These are phyloP conservation scores for Endotrypanum monterogeii DNA, from an alignment of 208 protist species.

Conservation along the genomic window DNA sequence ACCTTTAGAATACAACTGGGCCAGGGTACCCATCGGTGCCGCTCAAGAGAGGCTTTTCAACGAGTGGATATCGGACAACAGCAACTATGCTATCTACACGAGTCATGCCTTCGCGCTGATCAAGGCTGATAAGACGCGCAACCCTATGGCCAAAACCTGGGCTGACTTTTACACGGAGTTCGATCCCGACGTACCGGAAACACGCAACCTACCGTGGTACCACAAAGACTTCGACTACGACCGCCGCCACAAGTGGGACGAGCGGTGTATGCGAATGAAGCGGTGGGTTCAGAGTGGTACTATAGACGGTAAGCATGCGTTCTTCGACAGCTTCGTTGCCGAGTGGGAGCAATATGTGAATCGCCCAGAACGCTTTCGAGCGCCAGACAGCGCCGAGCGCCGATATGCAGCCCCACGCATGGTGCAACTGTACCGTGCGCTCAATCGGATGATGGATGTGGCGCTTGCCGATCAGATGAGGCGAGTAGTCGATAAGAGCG, in stretches of 20 bases:
- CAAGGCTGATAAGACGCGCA: slow-evolving; percentile 73
- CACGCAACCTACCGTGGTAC: slow-evolving; percentile 87
- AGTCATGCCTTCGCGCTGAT: slow-evolving; percentile 60
- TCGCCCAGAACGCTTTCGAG: slow-evolving; percentile 79
- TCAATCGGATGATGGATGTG: slow-evolving; percentile 87
- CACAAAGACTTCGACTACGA: slow-evolving; percentile 91
- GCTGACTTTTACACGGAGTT: slow-evolving; percentile 86
- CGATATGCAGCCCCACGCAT: slow-evolving; percentile 84
- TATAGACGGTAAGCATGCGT: slow-evolving; percentile 78
- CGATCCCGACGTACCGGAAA: slow-evolving; percentile 86
- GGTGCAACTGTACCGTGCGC: slow-evolving; percentile 86
- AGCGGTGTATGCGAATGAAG: slow-evolving; percentile 93
- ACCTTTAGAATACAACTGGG: slow-evolving; percentile 91
- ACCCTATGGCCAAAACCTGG: slow-evolving; percentile 88
- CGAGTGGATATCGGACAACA: slow-evolving; percentile 86
- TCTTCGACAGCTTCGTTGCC: slow-evolving; percentile 85
- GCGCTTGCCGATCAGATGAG: slow-evolving; percentile 75
- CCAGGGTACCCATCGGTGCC: slow-evolving; percentile 76
- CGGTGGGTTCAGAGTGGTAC: slow-evolving; percentile 90
- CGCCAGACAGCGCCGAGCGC: slow-evolving; percentile 75
- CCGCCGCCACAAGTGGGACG: slow-evolving; percentile 89
- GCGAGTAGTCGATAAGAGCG: slow-evolving; percentile 25
- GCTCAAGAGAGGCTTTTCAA: slow-evolving; percentile 82
- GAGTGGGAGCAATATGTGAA: slow-evolving; percentile 93
- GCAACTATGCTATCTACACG: slow-evolving; percentile 84